A percentile compares a stretch with the other conserved stretches of the same genome.
These are phyloP conservation scores for Sporothrix inflata DNA, from an alignment of 2,329 filamentous ascomycete genomes.

Conservation along the genomic window DNA sequence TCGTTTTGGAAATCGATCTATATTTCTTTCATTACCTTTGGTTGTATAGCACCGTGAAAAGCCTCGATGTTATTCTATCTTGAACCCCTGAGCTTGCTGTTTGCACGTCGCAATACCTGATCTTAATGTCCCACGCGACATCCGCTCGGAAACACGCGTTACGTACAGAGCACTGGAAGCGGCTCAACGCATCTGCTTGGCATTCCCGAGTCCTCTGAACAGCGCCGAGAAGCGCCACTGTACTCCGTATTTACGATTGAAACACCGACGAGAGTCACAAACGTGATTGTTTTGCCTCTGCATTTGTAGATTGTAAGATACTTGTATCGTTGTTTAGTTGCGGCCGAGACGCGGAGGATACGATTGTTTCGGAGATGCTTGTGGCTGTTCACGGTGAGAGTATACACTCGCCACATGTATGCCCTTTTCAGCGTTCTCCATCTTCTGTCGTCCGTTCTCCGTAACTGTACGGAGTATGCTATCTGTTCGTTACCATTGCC, in stretches of 20 bases:
- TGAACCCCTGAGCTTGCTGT: too few relatives aligned
- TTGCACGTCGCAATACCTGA: background rate
- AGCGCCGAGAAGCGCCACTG: background rate
- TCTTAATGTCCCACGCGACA: too few relatives aligned
- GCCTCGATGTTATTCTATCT: too few relatives aligned
- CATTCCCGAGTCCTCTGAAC: background rate
- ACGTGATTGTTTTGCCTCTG: background rate
- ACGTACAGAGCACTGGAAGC: background rate
- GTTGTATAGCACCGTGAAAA: background rate
- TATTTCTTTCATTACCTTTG: slow-evolving; percentile 1
- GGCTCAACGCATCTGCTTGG: background rate
- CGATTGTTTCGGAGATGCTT: background rate
- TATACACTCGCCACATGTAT: background rate
- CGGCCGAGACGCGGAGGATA: background rate
- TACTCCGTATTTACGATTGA: slow-evolving; percentile 1
- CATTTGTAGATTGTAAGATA: background rate
- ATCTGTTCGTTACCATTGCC: background rate
- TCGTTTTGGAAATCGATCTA: background rate
- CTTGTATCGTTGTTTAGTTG: background rate
- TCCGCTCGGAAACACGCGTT: background rate
- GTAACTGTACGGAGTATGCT: background rate
- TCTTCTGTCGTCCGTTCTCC: background rate
- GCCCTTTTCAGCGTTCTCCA: background rate
- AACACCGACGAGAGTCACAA: background rate
- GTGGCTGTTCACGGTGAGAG: background rate